A percentile compares a stretch with the other conserved stretches of the same genome.
These are phyloP conservation scores for Saccharomyces hybrid DNA, from an alignment of 1,139 yeast species.

Conservation along the genomic window DNA sequence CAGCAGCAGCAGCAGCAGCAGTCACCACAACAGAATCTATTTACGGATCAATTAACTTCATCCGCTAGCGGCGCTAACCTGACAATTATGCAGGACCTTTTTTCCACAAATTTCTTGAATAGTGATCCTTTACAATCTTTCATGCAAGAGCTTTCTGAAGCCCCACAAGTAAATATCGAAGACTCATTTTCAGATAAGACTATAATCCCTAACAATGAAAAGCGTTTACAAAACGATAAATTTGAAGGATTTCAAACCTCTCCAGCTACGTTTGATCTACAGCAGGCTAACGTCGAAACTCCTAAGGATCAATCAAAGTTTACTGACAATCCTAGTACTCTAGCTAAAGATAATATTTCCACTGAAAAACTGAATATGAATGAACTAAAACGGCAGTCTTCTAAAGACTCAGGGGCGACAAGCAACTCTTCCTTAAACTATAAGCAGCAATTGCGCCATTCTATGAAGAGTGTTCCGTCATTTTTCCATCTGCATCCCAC, in stretches of 20 bases:
- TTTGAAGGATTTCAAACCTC: not conserved
- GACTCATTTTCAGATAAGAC: not conserved
- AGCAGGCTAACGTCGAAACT: not conserved
- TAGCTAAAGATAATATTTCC: conserved; percentile 16
- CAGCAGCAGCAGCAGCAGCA: conserved; percentile 16
- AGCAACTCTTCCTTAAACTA: conserved; percentile 5
- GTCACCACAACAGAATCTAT: not conserved
- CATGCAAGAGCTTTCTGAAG: conserved; percentile 20
- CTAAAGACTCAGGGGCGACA: conserved; percentile 3
- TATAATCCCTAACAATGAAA: not conserved
- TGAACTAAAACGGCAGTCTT: conserved; percentile 13
- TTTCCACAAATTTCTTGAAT: conserved; percentile 18
- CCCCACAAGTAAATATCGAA: conserved; percentile 6
- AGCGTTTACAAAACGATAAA: not conserved
- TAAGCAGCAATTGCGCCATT: conserved; percentile 10
- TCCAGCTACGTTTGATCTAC: not conserved
- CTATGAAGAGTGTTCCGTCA: conserved; percentile 16
- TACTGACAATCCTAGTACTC: conserved; percentile 9
- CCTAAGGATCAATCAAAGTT: conserved; percentile 3
- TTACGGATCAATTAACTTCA: not conserved
- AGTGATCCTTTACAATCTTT: conserved; percentile 24
- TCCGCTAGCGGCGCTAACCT: conserved; percentile 4
- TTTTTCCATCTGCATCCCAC: conserved; percentile 17
- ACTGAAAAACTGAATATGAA: conserved; percentile 19
- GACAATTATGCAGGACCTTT: conserved; percentile 15